Evolutionary conservation across 306 rosid species (phyloP), one percentile per base, ranked within the genome.

Genomic region (Prosopis cineraria): DNA sequence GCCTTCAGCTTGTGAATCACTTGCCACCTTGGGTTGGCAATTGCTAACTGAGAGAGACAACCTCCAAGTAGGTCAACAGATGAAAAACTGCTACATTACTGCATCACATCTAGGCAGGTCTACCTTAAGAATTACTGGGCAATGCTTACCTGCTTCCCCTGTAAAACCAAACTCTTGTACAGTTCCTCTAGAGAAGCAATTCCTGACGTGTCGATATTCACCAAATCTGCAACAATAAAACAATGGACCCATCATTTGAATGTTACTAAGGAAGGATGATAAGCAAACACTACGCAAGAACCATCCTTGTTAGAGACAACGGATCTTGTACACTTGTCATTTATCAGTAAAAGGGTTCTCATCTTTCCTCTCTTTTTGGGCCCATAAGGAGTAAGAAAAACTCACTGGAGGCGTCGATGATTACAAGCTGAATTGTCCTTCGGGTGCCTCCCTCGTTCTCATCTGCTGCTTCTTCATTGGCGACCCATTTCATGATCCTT

Each of bases 181-280:
- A 91, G 56, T 29, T 91, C 90, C 74, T 80, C 88, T 0, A 89
- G 84, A 44, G 88, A 78, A 75, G 89, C 85, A 78, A 91, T 85
- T 76, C 91, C 91, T 8, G 97, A 81, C 24, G 94, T 89, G 79
- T 91, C 93, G 13, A 89, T 82, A 77, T 83, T 87, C 79, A 86
- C 84, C 78, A 89, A 82, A 85, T 82, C 93, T 89, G 76, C 56
- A 41, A 64, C 34, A 11, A 78, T 5, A 78, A 56, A 29, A 43
- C 29, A 66, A 58, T 69, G 3, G 40, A 60, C 10, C n/a, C 30
- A 30, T 55, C 8, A 55, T 11, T 44, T 44, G 16, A 44, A 44
- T 44, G 66, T 55, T 34, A 36, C 22, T 6, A 12, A 5, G 24
- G 1, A 70, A n/a, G 29, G 6, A 74, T n/a, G 55, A 48, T 22